These are phyloP conservation scores for Lentinula sp. DNA, from an alignment of 768 basidiomycete species.

Conservation along the genomic window DNA sequence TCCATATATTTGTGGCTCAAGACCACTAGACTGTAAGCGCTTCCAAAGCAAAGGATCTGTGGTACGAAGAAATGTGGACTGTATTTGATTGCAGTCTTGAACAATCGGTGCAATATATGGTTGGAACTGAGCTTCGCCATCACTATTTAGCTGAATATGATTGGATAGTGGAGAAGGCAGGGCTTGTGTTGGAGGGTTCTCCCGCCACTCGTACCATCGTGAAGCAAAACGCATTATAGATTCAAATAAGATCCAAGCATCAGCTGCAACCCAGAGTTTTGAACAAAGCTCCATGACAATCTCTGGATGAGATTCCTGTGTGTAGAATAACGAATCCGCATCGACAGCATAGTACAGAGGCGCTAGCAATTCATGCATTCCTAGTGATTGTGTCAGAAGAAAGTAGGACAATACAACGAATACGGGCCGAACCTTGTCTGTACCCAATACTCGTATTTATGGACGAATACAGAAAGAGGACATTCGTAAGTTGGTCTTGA, in stretches of 20 bases:
- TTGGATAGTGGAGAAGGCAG: constrained; percentile 30
- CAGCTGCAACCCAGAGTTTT: constrained; percentile 68
- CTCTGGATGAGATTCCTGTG: constrained; percentile 23
- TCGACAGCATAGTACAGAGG: constrained; percentile 80
- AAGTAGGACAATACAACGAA: neutral
- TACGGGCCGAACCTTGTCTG: constrained; percentile 53
- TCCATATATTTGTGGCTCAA: constrained; percentile 96
- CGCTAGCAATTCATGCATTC: constrained; percentile 97
- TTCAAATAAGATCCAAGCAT: constrained; percentile 81
- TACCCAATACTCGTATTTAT: constrained; percentile 84
- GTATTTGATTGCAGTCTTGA: constrained; percentile 73
- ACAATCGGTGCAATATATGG: constrained; percentile 84
- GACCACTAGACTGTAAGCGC: constrained; percentile 68
- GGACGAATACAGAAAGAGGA: constrained; percentile 80
- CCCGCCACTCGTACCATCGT: constrained; percentile 76
- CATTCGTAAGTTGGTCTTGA: constrained; percentile 75
- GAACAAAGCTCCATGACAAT: constrained; percentile 59
- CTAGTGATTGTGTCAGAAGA: constrained; percentile 25
- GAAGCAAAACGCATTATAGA: constrained; percentile 73
- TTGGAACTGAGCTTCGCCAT: constrained; percentile 44
- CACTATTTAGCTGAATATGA: constrained; percentile 37
- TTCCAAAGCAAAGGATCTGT: constrained; percentile 79
- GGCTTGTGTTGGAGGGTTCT: constrained; percentile 23
- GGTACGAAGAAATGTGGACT: constrained; percentile 61
- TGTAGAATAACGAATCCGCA: constrained; percentile 61